Percentiles rank a stretch among this genome's conserved stretches.
Evolutionary conservation across 192 early-diverging fungal species (phyloP).

Genomic region (Jimgerdemannia flammicorona): DNA sequence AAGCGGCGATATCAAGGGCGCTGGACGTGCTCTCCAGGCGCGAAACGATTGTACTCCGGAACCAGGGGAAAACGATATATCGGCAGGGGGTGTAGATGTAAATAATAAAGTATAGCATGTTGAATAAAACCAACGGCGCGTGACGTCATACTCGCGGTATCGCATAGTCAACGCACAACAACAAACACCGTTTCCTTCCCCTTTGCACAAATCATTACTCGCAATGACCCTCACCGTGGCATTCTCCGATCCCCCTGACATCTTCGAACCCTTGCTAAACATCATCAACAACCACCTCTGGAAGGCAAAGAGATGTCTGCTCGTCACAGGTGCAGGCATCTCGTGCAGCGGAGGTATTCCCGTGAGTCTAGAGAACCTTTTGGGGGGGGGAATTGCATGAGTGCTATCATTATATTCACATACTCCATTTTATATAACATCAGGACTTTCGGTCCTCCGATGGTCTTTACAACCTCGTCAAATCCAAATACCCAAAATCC

Average conservation of each 20-base stretch:
- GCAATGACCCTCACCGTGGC: constrained; percentile 26
- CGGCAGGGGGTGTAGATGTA: constrained; percentile 25
- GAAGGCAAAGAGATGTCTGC: constrained; percentile 49
- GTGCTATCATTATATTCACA: neutral
- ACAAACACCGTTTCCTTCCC: no score
- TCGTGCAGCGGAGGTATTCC: constrained; percentile 88
- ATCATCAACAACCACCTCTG: constrained; percentile 26
- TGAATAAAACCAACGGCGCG: no score
- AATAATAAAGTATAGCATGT: no score
- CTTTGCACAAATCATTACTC: no score
- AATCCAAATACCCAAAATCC: constrained; percentile 63
- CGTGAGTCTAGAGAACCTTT: constrained; percentile 33
- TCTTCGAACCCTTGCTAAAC: constrained; percentile 21
- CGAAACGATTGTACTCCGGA: constrained; percentile 77
- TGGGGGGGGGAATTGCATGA: neutral
- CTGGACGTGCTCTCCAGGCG: constrained; percentile 78
- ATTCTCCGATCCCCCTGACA: constrained; percentile 25
- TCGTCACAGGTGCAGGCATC: constrained; percentile 89
- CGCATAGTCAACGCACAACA: no score
- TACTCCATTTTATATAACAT: neutral
- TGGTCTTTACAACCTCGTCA: constrained; percentile 85
- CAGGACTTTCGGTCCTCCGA: constrained; percentile 83
- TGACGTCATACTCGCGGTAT: no score
- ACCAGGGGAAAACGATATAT: constrained; percentile 56
- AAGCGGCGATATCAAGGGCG: constrained; percentile 63